Base-by-base conservation (phyloP, 768 basidiomycete genomes). In the Lactifluus subvellereus region DNA sequence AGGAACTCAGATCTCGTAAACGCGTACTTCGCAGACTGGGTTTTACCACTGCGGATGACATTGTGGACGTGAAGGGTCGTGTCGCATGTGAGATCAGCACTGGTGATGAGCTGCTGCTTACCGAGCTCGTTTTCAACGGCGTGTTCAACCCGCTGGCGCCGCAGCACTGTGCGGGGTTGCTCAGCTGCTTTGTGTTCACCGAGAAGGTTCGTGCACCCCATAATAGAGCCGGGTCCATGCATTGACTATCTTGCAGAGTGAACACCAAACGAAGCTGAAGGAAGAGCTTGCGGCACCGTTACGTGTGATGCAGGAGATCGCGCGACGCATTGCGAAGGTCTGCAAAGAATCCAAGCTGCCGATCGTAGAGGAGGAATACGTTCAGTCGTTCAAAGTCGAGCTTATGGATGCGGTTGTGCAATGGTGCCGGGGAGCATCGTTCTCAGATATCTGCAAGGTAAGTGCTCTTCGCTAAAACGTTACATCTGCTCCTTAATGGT, bases 71-170 rank as follows among this genome's bases (percentile, higher is more conserved):
- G 82, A 99, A 99, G 77, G 97, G 97, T 0, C 82, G 97, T 43
- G 96, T 99, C 1, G 97, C 97, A 18, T 99, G 97, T 72, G 97
- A 99, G 76, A 98, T 99, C 75, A 94, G 91, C 72, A 88, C 94
- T 2, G 97, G 97, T 7, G 97, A 99, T 71, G 97, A 99, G 76
- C 77, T 99, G 56, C 79, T 99, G 38, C 80, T 99, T 65, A 99
- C 97, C 1, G 97, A 98, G 74, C 82, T 99, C 70, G 88, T 99
- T 62, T 98, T 99, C 80, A 94, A 97, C 64, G 97, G 97, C 60
- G 89, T 86, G 22, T 99, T 99, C 81, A 98, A 97, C 70, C 72
- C 89, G 3, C 74, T 99, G 53, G 77, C 82, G 1, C 96, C 97
- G 0, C 95, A 98, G 69, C 93, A 98, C 61, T 92, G 88, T 70